phyloP scores from a whole-genome alignment of 2,329 filamentous ascomycete species.

The Penicillium hordei region DNA sequence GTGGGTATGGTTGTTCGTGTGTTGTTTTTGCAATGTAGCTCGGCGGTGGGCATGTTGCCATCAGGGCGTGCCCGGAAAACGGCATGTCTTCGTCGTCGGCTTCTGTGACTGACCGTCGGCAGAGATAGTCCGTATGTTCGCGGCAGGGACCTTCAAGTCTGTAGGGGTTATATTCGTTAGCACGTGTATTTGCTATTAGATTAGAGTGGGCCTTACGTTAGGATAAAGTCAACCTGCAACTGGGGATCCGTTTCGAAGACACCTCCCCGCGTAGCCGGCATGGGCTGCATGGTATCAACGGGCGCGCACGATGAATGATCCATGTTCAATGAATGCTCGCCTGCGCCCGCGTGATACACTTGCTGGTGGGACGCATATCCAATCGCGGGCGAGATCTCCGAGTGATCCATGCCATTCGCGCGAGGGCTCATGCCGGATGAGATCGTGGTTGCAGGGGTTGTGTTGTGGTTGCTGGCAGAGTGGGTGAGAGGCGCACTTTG shows the following conservation, averaged over 20 bases:
- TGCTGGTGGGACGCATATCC: conserved; percentile 27
- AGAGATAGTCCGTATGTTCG: conserved; percentile 72
- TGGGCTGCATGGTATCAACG: conserved; percentile 14
- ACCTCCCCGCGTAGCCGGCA: conserved; percentile 29
- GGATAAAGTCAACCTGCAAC: conserved; percentile 49
- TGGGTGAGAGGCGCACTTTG: conserved; percentile 28
- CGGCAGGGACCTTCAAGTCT: conserved; percentile 57
- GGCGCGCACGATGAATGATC: conserved; percentile 23
- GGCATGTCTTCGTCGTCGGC: conserved; percentile 60
- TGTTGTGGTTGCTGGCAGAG: conserved; percentile 28
- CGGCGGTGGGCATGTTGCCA: conserved; percentile 84
- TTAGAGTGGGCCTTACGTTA: conserved; percentile 40
- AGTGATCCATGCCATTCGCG: conserved; percentile 26
- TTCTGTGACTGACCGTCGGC: conserved; percentile 67
- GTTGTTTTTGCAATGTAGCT: conserved; percentile 58
- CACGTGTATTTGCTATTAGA: neutral
- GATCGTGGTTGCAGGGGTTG: conserved; percentile 38
- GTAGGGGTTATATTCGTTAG: conserved; percentile 16
- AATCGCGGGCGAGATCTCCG: conserved; percentile 31
- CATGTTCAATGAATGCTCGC: conserved; percentile 27
- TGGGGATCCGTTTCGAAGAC: conserved; percentile 50
- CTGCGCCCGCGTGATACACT: conserved; percentile 22
- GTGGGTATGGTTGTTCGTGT: conserved; percentile 55
- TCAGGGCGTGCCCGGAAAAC: conserved; percentile 83
- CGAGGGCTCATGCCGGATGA: conserved; percentile 34